Evolutionary conservation across 345 rosid species (phyloP).

Genomic region (Melastoma malabathricum): DNA sequence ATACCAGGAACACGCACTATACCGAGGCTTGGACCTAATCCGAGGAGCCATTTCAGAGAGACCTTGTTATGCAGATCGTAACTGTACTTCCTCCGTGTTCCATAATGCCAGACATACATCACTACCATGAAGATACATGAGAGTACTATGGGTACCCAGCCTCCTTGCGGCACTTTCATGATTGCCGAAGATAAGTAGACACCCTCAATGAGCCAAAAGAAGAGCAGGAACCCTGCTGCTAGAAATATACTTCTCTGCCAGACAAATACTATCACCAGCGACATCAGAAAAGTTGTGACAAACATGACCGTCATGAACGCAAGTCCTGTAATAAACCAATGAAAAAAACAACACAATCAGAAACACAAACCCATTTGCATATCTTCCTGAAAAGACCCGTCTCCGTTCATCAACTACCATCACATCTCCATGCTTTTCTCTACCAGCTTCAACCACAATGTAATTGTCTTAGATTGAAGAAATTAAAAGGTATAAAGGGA

Average conservation of each 20-base stretch:
- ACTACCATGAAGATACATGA: conserved; percentile 53
- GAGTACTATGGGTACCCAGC: conserved; percentile 96
- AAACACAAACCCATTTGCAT: too few species aligned
- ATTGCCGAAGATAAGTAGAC: conserved; percentile 93
- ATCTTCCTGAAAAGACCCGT: too few species aligned
- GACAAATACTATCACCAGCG: conserved; percentile 81
- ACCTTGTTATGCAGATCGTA: conserved; percentile 91
- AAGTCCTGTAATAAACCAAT: conserved; percentile 38
- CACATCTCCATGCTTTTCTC: background rate
- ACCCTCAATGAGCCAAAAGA: conserved; percentile 79
- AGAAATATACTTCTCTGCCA: conserved; percentile 71
- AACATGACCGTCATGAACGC: conserved; percentile 98
- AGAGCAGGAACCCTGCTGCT: conserved; percentile 55
- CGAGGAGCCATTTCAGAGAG: conserved; percentile 75
- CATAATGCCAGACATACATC: conserved; percentile 94
- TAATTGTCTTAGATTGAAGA: background rate
- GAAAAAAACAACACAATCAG: too few species aligned
- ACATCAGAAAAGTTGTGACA: conserved; percentile 95
- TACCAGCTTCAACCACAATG: background rate
- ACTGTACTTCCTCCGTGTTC: conserved; percentile 68
- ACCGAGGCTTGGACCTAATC: conserved; percentile 74
- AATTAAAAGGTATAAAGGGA: background rate
- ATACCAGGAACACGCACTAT: conserved; percentile 82
- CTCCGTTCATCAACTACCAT: too few species aligned
- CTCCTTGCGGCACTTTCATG: conserved; percentile 89